Percentiles rank a stretch among this genome's conserved stretches.
Evolutionary conservation across 1,284 basidiomycete genomes (phyloP).

Genomic region (Fomitopsis palustris): DNA sequence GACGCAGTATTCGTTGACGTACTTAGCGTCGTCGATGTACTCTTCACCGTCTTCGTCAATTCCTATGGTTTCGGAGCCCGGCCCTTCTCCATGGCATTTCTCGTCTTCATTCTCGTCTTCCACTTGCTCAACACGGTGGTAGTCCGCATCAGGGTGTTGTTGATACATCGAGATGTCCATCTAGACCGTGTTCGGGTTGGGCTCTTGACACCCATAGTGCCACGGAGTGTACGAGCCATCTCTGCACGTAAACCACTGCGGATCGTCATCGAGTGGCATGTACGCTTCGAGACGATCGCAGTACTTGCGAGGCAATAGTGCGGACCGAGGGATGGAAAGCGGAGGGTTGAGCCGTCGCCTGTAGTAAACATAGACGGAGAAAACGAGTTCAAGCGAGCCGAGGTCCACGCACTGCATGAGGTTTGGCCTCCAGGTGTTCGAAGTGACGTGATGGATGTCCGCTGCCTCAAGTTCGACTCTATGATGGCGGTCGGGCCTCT

Average conservation of each 20-base stretch:
- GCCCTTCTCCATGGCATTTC: too few relatives aligned
- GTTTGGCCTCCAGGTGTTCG: not conserved
- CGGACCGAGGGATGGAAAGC: not conserved
- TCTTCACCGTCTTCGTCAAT: too few relatives aligned
- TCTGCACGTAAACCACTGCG: not conserved
- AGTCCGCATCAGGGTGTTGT: too few relatives aligned
- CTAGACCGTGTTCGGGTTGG: too few relatives aligned
- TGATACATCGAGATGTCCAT: too few relatives aligned
- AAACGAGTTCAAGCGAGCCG: not conserved
- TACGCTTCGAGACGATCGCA: not conserved
- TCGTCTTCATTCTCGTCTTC: too few relatives aligned
- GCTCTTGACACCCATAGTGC: too few relatives aligned
- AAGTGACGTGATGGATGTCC: not conserved
- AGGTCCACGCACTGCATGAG: not conserved
- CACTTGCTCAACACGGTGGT: too few relatives aligned
- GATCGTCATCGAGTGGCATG: not conserved
- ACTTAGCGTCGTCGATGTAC: too few relatives aligned
- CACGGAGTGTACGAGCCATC: too few relatives aligned
- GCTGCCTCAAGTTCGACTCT: not conserved
- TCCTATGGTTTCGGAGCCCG: too few relatives aligned
- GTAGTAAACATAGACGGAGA: not conserved
- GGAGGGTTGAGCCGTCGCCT: not conserved
- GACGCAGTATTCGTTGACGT: too few relatives aligned
- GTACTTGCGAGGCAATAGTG: not conserved
- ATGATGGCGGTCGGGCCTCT: not conserved